phyloP scores from a whole-genome alignment of 2,329 filamentous ascomycete genomes.

The Stachybotrys chartarum region DNA sequence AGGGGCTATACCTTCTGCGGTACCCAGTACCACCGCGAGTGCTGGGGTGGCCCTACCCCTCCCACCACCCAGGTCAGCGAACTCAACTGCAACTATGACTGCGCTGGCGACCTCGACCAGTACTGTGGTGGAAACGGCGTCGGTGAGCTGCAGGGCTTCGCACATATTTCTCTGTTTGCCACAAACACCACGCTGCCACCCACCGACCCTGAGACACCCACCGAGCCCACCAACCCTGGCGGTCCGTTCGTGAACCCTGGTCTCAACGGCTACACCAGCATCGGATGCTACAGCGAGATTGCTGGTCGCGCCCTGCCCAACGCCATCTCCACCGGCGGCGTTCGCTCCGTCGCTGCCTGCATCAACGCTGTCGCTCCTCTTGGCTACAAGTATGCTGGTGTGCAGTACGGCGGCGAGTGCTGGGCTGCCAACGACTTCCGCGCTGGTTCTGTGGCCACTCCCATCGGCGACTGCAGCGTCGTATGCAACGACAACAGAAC shows the following conservation, averaged over 20 bases:
- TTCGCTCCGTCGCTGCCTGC: neutral
- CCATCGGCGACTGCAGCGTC: neutral
- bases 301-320: slow-evolving; percentile 1
- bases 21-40: slow-evolving; percentile 1
- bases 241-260: slow-evolving; percentile 1
- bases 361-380: neutral
- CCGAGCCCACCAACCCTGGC: neutral
- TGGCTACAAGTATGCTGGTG: slow-evolving; percentile 1
- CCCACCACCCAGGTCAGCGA: neutral
- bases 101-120: neutral
- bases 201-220: neutral
- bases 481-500: neutral
- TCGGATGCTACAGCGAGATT: slow-evolving; percentile 1
- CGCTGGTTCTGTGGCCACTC: neutral
- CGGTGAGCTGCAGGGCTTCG: neutral
- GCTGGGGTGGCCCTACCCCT: neutral
- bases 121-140: slow-evolving; percentile 1
- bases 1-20: neutral
- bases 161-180: neutral
- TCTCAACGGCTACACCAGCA: neutral
- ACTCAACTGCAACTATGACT: slow-evolving; percentile 1
- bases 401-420: slow-evolving; percentile 1
- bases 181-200: neutral
- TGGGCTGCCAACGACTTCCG: neutral
- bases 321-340: neutral